Evolutionary conservation across 495 filamentous ascomycete species (phyloP).

Genomic region (Daldinia caldariorum): DNA sequence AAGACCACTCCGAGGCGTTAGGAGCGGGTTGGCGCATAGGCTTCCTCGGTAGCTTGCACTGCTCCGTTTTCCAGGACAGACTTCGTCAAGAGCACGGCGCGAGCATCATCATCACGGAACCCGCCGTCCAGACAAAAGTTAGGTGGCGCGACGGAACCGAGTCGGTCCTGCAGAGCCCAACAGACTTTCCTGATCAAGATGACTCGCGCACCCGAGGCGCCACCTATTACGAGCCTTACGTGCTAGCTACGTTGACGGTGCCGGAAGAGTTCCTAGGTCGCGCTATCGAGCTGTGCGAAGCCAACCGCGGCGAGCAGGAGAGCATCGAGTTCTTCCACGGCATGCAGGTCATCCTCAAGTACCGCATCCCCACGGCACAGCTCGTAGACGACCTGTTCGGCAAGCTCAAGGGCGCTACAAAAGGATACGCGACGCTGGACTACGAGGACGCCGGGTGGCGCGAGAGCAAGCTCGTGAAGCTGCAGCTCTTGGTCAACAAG

Average conservation of each 20-base stretch:
- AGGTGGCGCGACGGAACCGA: constrained; percentile 77
- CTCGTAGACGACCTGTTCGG: constrained; percentile 98
- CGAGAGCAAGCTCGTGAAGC: constrained; percentile 80
- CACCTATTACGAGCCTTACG: constrained; percentile 82
- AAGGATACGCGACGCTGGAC: constrained; percentile 80
- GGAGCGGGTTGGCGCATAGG: constrained; percentile 94
- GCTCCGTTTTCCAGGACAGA: constrained; percentile 98
- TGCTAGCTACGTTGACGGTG: constrained; percentile 85
- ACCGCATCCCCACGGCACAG: constrained; percentile 85
- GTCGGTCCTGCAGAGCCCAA: constrained; percentile 81
- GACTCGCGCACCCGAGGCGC: constrained; percentile 62
- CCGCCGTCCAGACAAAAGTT: constrained; percentile 90
- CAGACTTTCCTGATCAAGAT: constrained; percentile 83
- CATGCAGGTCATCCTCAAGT: constrained; percentile 96
- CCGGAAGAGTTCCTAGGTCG: constrained; percentile 94
- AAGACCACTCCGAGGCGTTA: constrained; percentile 91
- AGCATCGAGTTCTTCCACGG: constrained; percentile 89
- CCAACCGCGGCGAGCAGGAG: constrained; percentile 85
- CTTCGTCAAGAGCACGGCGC: constrained; percentile 93
- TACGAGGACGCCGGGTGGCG: constrained; percentile 95
- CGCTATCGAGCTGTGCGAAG: constrained; percentile 94
- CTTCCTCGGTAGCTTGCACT: constrained; percentile 95
- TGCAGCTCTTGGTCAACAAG: constrained; percentile 94
- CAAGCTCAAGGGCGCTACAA: constrained; percentile 88
- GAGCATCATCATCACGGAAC: constrained; percentile 96